Base-by-base conservation (phyloP, 352 stramenopile species). In the Poterioochromonas sp. region DNA sequence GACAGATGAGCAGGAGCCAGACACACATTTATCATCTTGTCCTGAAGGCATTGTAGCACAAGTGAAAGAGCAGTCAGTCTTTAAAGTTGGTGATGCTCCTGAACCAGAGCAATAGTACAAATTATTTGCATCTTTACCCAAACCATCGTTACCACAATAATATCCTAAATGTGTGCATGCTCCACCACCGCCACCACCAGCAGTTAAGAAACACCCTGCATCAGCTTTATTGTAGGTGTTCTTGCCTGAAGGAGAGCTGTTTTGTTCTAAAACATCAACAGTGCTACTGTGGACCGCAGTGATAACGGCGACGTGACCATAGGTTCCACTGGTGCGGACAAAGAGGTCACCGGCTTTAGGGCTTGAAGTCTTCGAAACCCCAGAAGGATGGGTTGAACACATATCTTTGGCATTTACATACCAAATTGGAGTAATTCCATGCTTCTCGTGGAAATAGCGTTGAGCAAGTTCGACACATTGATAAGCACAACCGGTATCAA, bases 341-440 rank as follows among this genome's bases (percentile, higher is more conserved):
- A 43, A 8, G 2, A 43, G 15, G 34, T 71, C 62, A 34, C 62
- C 62, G 15, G 62, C 35, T 32, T 47, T 43, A 20, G 62, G 62
- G 26, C 5, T 35, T 5, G 29, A 35, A 20, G 62, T 71, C 40
- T 71, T 71, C 1, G 35, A 40, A 3, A 71, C 62, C 2, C 62
- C 62, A 71, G 29, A 35, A 26, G 62, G 62, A 49, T 47, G 35
- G 8, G 62, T 71, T 40, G 29, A 47, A 29, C 62, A 71, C 29
- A 71, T 40, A 49, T 71, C 62, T 11, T 47, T 71, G 32, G 62
- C 62, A 71, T 71, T 71, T 32, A 8, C 62, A 49, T 71, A 49
- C 62, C 62, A 71, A 49, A 71, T 71, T n/a, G 62, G 62, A 43
- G 62, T 43, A 26, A 29, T 71, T 11, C 62, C 62, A 49, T 71